Base-by-base conservation (phyloP, 345 rosid genomes). In the Acer yangbiense region DNA sequence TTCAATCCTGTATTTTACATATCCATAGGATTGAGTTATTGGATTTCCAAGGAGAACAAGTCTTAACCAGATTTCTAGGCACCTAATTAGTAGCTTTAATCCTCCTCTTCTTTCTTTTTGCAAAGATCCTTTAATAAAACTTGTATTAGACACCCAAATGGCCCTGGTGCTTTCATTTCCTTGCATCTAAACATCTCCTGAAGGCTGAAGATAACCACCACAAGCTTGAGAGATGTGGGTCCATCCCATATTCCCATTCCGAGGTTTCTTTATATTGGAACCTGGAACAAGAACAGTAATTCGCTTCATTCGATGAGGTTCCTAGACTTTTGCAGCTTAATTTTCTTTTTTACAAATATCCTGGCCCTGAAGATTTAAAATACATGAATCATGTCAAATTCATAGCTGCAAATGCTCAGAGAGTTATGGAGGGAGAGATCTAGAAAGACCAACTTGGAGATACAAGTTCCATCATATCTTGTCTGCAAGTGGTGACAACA, bases 401-500 rank as follows among this genome's bases (percentile, higher is more conserved):
- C 41, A 64, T 64, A 77, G 67, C 77, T 70, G 71, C 64, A 73
- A 73, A 54, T 64, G 60, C 69, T 35, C 70, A 68, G 65, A 68
- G 18, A 35, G 57, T 41, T 71, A 29, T 12, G 58, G 48, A 21
- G 76, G 7, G 71, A 73, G 69, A 74, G 17, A 39, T 46, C 71
- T 50, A 66, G 79, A 78, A 71, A 70, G 68, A 48, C 32, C 25
- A 62, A 71, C 39, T 17, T 43, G 65, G 29, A 52, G 44, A 62
- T 64, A 39, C 66, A 46, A 44, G 52, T 46, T 55, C 69, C 65
- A 77, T 32, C 35, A 32, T 32, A 32, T 80, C 73, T n/a, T 77
- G 83, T 77, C 77, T 46, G 76, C 78, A 63, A 62, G 50, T 44
- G 73, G 20, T 29, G 83, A 68, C 82, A 72, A 48, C 20, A 9